Evolutionary conservation across 441 rosid genomes (phyloP), one percentile per base, ranked within the genome.

Genomic region (Erodium texanum): DNA sequence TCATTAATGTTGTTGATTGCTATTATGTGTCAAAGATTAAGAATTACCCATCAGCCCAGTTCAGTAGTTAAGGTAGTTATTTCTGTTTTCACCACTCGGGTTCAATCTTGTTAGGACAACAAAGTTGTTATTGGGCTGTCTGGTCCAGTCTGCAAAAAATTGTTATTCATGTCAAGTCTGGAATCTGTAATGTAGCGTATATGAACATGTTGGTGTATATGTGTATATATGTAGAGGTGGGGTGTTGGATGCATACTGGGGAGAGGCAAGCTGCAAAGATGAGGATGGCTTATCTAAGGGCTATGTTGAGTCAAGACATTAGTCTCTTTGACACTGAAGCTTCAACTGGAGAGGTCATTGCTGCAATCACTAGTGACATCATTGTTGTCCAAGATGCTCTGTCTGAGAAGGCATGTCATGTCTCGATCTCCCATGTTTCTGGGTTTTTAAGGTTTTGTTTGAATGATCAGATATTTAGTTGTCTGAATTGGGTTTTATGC

Each of bases 241-340:
- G 87, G 64, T 83, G 90, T 70, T 86, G 89, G 90, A 86, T 86
- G 83, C 83, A 86, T 52, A 20, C 86, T 15, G 81, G 93, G 16
- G 85, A 87, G 79, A 76, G 93, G 61, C 89, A 86, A 69, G 18
- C 83, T 48, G 78, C 81, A 1, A 64, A 79, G 54, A 10, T 84
- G 34, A 77, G 87, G 75, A 34, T 84, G 59, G 78, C 76, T 1
- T 87, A 29, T 74, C 59, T 86, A 19, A 71, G 77, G 69, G 82
- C 90, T 3, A 74, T 86, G 0, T 81, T 87, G 32, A 65, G 66
- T 68, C 90, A 86, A 67, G 93, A 87, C 62, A 75, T 87, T 16
- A 88, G 85, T n/a, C 89, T 85, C 64, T 87, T 87, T 32, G 90
- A 87, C 63, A 83, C 87, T 0, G 87, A 87, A 36, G 65, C 86